Evolutionary conservation across 2,329 filamentous ascomycete genomes (phyloP).

Genomic region (Graphilbum ipis-grandicollis): DNA sequence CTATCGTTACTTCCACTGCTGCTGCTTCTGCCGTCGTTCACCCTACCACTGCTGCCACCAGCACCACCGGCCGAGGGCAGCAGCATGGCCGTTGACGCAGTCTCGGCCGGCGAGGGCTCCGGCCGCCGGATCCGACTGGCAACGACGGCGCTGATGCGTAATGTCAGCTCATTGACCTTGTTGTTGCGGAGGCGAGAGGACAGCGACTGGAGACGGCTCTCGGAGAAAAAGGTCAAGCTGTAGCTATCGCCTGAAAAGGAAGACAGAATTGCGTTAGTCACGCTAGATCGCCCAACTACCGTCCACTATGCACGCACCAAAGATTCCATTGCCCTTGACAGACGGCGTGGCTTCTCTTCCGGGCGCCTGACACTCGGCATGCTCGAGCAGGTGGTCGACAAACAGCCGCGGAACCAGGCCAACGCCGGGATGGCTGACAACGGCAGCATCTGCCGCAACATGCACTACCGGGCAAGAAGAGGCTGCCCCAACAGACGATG

Average conservation of each 20-base stretch:
- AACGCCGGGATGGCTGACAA: not conserved
- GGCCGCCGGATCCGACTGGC: constrained; percentile 6
- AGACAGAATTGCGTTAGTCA: too few species aligned
- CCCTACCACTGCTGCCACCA: not conserved
- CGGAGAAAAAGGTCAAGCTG: constrained; percentile 14
- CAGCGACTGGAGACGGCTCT: constrained; percentile 15
- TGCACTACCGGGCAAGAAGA: too few species aligned
- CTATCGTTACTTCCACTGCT: not conserved
- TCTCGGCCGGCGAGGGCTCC: not conserved
- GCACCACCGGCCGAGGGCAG: not conserved
- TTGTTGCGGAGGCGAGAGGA: constrained; percentile 13
- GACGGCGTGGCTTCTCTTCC: constrained; percentile 9
- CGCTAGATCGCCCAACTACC: too few species aligned
- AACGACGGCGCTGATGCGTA: constrained; percentile 13
- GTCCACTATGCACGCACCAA: constrained; percentile 7
- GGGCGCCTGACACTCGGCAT: constrained; percentile 4
- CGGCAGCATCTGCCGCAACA: not conserved
- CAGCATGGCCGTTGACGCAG: not conserved
- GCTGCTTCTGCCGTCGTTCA: not conserved
- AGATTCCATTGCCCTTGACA: constrained; percentile 14
- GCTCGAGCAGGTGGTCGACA: constrained; percentile 13
- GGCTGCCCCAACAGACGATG: too few species aligned
- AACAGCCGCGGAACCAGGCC: constrained; percentile 10
- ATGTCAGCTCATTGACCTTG: constrained; percentile 14
- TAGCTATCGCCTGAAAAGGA: constrained; percentile 11